phyloP scores from a whole-genome alignment of 1,284 basidiomycete genomes.

The Meira miltonrushii region DNA sequence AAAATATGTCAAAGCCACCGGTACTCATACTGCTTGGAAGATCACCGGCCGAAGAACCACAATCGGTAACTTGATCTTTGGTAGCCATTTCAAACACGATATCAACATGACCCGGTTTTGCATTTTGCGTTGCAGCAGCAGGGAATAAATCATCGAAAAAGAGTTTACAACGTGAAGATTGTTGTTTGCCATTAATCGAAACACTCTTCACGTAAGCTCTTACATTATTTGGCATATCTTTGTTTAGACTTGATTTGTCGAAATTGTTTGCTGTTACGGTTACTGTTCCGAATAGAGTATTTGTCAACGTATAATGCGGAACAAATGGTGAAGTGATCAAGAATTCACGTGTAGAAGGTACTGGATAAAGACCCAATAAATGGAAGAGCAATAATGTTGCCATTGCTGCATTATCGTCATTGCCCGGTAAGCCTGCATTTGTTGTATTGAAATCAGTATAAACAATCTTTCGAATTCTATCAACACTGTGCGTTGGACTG shows the following conservation, averaged over 20 bases:
- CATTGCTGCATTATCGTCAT: conserved; percentile 65
- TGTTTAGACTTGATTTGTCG: conserved; percentile 16
- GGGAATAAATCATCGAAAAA: conserved; percentile 16
- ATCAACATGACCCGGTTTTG: background rate
- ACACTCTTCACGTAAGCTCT: conserved; percentile 20
- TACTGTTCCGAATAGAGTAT: conserved; percentile 28
- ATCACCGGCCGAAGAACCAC: background rate
- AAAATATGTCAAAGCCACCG: background rate
- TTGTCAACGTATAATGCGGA: conserved; percentile 35
- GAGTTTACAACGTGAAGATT: conserved; percentile 19
- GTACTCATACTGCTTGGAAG: background rate
- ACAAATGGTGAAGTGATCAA: conserved; percentile 39
- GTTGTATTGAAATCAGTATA: conserved; percentile 30
- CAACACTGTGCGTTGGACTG: conserved; percentile 23
- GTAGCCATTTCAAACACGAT: background rate
- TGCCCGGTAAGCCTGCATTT: conserved; percentile 48
- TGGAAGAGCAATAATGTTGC: conserved; percentile 64
- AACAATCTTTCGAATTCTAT: conserved; percentile 29
- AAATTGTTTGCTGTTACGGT: conserved; percentile 30
- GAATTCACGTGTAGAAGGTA: conserved; percentile 54
- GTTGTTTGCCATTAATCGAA: conserved; percentile 16
- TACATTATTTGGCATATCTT: conserved; percentile 12
- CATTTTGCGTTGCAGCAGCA: background rate
- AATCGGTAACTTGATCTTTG: background rate
- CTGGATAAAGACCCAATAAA: conserved; percentile 61